A percentile compares a stretch with the other conserved stretches of the same genome.
phyloP scores from a whole-genome alignment of 257 asterid genomes.

The Fraxinus americana region DNA sequence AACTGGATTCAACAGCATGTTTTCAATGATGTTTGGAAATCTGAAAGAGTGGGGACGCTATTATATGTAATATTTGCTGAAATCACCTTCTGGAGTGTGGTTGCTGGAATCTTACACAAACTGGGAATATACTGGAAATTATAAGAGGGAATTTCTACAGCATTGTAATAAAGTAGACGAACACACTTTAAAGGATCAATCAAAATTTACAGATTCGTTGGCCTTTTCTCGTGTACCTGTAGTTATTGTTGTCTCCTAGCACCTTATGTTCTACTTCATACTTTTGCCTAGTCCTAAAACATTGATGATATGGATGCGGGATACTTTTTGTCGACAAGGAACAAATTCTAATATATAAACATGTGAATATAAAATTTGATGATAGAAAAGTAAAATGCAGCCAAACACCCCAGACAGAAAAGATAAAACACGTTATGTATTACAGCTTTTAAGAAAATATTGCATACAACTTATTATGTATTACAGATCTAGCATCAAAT shows the following conservation, averaged over 20 bases:
- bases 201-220: not conserved
- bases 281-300: not conserved
- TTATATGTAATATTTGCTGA: constrained; percentile 85
- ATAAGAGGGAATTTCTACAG: constrained; percentile 26
- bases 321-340: too few relatives aligned
- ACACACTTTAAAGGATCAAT: not conserved
- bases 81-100: constrained; percentile 79
- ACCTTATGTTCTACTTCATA: not conserved
- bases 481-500: too few relatives aligned
- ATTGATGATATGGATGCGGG: too few relatives aligned
- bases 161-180: not conserved
- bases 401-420: not conserved
- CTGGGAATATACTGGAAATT: constrained; percentile 76
- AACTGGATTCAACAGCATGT: constrained; percentile 78
- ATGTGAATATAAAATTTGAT: not conserved
- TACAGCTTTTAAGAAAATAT: too few relatives aligned
- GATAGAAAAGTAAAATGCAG: not conserved
- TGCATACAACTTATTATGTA: too few relatives aligned
- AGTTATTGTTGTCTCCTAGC: not conserved
- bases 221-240: not conserved
- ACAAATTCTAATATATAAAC: not conserved
- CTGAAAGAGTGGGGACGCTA: constrained; percentile 71
- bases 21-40: constrained; percentile 78
- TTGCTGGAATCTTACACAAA: constrained; percentile 74
- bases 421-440: too few relatives aligned